Evolutionary conservation across 345 rosid species (phyloP).

Genomic region (Corchorus capsularis): DNA sequence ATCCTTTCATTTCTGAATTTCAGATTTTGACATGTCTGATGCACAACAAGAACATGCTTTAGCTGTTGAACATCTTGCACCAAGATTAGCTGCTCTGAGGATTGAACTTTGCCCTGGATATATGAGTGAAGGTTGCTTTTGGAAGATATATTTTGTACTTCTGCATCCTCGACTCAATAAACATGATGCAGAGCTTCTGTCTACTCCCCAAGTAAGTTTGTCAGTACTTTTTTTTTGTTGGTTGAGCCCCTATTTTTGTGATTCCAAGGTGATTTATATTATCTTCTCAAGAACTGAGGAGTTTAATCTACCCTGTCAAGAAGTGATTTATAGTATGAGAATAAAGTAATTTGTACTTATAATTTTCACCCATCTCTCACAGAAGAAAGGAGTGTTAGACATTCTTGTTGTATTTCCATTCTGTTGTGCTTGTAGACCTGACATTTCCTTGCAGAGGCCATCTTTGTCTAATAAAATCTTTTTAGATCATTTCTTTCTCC

Average conservation of each 20-base stretch:
- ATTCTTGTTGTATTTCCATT: not conserved
- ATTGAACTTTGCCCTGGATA: slow-evolving; percentile 88
- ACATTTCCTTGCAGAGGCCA: not conserved
- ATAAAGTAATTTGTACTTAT: not conserved
- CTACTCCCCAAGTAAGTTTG: slow-evolving; percentile 69
- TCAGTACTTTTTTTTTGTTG: not conserved
- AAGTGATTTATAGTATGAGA: not conserved
- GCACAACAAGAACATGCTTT: slow-evolving; percentile 92
- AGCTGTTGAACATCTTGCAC: slow-evolving; percentile 79
- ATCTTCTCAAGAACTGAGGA: not conserved
- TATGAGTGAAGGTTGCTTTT: slow-evolving; percentile 88
- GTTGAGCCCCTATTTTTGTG: not conserved
- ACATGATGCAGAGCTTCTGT: slow-evolving; percentile 71
- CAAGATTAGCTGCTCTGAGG: slow-evolving; percentile 79
- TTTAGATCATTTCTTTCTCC: not conserved
- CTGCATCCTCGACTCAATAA: slow-evolving; percentile 78
- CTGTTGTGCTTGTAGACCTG: not conserved
- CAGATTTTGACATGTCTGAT: slow-evolving; percentile 93
- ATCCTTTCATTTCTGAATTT: slow-evolving; percentile 12
- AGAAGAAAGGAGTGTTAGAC: not conserved
- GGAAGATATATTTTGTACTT: slow-evolving; percentile 96
- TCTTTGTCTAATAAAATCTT: not conserved
- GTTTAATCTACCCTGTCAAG: not conserved
- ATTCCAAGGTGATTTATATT: not conserved
- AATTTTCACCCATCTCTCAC: not conserved